Evolutionary conservation across 1,284 basidiomycete genomes (phyloP).

Genomic region (Ceratorhiza oryzae-sativae): DNA sequence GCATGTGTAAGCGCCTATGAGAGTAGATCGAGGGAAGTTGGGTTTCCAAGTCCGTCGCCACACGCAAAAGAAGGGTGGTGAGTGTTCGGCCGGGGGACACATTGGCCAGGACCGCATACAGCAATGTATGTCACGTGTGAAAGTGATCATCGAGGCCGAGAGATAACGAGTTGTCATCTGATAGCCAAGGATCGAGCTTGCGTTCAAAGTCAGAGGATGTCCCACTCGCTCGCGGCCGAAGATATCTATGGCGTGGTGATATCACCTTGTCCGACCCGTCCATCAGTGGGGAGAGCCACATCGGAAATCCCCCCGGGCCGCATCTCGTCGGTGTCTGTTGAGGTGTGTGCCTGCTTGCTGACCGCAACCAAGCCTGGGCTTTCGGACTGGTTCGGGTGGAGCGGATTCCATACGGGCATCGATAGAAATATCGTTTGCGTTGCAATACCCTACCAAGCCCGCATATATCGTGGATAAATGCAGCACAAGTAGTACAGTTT

Average conservation of each 20-base stretch:
- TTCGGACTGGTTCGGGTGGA: constrained; percentile 32
- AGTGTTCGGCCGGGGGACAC: not conserved
- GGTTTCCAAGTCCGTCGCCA: not conserved
- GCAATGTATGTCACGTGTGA: not conserved
- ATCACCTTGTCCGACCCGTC: not conserved
- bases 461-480: not conserved
- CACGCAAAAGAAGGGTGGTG: not conserved
- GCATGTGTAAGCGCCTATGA: not conserved
- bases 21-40: not conserved
- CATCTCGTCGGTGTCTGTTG: not conserved
- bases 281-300: not conserved
- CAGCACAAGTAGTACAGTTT: not conserved
- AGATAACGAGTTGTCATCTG: not conserved
- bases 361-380: not conserved
- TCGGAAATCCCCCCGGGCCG: not conserved
- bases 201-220: no score
- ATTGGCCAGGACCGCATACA: not conserved
- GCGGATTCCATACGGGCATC: not conserved
- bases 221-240: not conserved
- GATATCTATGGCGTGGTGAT: not conserved
- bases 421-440: not conserved
- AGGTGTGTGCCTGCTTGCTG: not conserved
- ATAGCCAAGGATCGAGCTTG: not conserved
- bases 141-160: not conserved
- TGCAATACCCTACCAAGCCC: not conserved